Conservation (phyloP, 2,329 filamentous ascomycete genomes). For the Arthrobotrys entomopaga region DNA sequence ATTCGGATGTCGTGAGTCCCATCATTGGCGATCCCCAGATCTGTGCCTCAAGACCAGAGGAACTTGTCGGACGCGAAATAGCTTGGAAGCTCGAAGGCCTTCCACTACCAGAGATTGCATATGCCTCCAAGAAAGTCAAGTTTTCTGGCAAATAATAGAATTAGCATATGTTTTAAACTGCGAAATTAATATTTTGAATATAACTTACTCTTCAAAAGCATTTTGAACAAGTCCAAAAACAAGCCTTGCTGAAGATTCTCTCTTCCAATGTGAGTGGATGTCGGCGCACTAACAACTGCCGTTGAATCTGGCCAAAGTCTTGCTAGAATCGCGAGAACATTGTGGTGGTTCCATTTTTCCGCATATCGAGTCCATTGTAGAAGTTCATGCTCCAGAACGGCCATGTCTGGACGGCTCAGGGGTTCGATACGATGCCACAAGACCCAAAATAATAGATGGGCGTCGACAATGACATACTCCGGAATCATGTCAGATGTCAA, state of each 20-base stretch:
- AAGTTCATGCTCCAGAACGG: conserved; percentile 36
- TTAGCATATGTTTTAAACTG: background rate
- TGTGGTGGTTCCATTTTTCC: conserved; percentile 50
- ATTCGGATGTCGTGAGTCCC: conserved; percentile 28
- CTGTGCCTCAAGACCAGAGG: conserved; percentile 38
- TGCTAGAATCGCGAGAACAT: conserved; percentile 29
- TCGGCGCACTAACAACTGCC: conserved; percentile 33
- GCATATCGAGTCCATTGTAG: conserved; percentile 45
- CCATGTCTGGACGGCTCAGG: conserved; percentile 38
- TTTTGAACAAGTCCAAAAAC: conserved; percentile 42
- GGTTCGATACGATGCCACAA: conserved; percentile 44
- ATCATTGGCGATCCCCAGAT: conserved; percentile 48
- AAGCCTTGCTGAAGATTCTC: conserved; percentile 49
- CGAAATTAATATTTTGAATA: background rate
- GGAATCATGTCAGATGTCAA: conserved; percentile 48
- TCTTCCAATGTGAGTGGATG: conserved; percentile 32
- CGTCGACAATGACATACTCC: conserved; percentile 48
- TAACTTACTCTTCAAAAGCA: conserved; percentile 41
- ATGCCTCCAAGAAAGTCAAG: conserved; percentile 37
- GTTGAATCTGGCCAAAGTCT: conserved; percentile 47
- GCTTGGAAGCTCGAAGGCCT: conserved; percentile 36
- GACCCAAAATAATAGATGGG: conserved; percentile 47
- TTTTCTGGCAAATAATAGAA: conserved; percentile 23
- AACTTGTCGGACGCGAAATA: conserved; percentile 44
- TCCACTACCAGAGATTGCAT: conserved; percentile 32